Conservation (phyloP, 345 rosid species). For the Mallotus nudiflorus region DNA sequence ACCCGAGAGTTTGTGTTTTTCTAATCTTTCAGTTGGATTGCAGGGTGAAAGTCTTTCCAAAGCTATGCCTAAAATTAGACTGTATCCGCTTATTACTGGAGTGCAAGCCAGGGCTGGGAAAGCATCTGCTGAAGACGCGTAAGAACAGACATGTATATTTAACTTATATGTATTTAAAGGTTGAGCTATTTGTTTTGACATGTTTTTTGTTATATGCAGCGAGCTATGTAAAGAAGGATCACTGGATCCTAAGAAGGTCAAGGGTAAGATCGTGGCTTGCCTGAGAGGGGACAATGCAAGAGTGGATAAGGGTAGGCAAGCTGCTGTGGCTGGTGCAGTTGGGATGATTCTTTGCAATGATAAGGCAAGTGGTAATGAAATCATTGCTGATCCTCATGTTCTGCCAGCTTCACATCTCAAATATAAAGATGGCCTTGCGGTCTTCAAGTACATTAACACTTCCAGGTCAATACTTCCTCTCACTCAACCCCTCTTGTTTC, state of each 20-base stretch:
- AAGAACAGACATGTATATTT: constrained; percentile 18
- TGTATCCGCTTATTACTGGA: constrained; percentile 41
- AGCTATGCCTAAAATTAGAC: constrained; percentile 30
- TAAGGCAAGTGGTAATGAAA: constrained; percentile 38
- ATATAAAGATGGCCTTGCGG: constrained; percentile 46
- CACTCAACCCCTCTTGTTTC: no score
- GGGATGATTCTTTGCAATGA: constrained; percentile 81
- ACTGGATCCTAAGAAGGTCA: constrained; percentile 58
- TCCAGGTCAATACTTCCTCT: not conserved
- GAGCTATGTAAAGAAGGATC: constrained; percentile 53
- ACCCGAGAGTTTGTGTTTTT: not conserved
- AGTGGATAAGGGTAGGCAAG: constrained; percentile 51
- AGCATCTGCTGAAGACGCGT: constrained; percentile 39
- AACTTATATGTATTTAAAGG: no score
- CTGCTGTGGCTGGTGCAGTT: constrained; percentile 49
- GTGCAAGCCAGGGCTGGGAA: constrained; percentile 32
- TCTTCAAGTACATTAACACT: constrained; percentile 28
- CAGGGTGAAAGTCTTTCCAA: constrained; percentile 47
- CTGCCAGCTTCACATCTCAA: constrained; percentile 63
- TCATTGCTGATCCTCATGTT: constrained; percentile 55
- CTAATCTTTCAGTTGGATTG: not conserved
- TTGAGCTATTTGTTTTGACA: no score
- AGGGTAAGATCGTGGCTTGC: constrained; percentile 68
- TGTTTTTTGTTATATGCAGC: constrained; percentile 32
- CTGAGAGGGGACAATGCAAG: constrained; percentile 46